Base-by-base conservation (phyloP, 1,139 yeast genomes). In the Saccharomyces hybrid region DNA sequence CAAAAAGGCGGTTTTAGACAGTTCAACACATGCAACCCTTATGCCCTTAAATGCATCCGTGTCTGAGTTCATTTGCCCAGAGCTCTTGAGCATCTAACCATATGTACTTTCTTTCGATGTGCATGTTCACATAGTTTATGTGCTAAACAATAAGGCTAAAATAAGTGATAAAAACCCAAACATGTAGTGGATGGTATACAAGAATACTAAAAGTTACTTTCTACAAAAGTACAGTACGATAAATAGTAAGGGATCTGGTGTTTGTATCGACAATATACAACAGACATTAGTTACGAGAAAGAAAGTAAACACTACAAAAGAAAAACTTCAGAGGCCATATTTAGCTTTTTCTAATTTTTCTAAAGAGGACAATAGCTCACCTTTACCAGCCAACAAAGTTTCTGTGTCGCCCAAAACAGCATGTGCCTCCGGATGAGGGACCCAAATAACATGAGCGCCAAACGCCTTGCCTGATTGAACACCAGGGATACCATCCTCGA, bases 401-500 rank as follows among this genome's bases (percentile, higher is more conserved):
- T 88, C 89, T 42, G 77, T 72, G 32, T 66, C 66, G 27, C 73
- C 69, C 51, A 86, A 70, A 16, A 80, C 78, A 31, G 77, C 74
- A 48, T 80, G 67, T 0, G 95, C 95, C 53, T 84, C 80, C 19
- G 77, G 77, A 69, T 91, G 95, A 4, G 99, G 98, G 16, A 91
- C 86, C 98, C 98, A 93, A 50, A 91, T 78, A 8, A 91, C 96
- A 53, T 77, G 79, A 12, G 89, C 88, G n/a, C 90, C 90, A 32
- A 96, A 88, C 9, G 90, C 86, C 58, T 75, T 77, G 8, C 96
- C 99, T 3, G 96, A 86, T 27, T 75, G 65, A 29, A 90, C 93
- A 1, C 98, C 98, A 1, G 96, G 91, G 49, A 89, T 75, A 1
- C 96, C 98, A 71, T 93, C 99, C 72, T 93, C 99, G 70, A 93